Base-by-base conservation (phyloP, 164 flowering plant genomes). In the Litsea cubeba region DNA sequence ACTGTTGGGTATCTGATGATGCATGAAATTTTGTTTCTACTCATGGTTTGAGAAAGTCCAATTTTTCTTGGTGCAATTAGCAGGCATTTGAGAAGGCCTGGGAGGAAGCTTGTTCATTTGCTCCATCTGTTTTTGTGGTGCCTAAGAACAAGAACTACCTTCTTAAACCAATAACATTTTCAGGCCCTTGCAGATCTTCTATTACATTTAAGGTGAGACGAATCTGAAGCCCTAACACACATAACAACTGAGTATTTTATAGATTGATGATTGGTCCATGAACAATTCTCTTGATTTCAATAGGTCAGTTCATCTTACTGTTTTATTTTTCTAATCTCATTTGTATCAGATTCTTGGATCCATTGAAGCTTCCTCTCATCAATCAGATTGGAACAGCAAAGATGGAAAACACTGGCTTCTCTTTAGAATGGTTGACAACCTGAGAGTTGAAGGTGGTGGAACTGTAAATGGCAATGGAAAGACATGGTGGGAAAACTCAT, bases 61-160 rank as follows among this genome's bases (percentile, higher is more conserved):
- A 2, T 26, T 62, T 62, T 30, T 46, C 5, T 76, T 63, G 49
- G 49, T 32, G 64, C 15, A 23, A 18, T 18, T 17, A 62, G 57
- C 78, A 92, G 97, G 93, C 93, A 75, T 92, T 92, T 79, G n/a
- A 46, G 77, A 76, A 86, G 72, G 94, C 97, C 22, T 92, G 97
- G 97, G 50, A 82, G 50, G 77, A 66, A 71, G 97, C 91, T 35
- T 94, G 98, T 74, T 81, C 87, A 24, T 77, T 85, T 2, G 32
- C 69, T 22, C 62, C 76, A 66, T 82, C 83, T 64, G 80, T 81
- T 73, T 72, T 92, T 50, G 75, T 83, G 69, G 91, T 92, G 26
- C 93, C 97, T 0, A 7, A 72, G 50, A 76, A 74, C 70, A 88
- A 82, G 69, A 84, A 26, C 5, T 94, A 88, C 81, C 87, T 79